A percentile compares a stretch with the other conserved stretches of the same genome.
phyloP scores from a whole-genome alignment of 345 rosid species.

The Mercurialis annua region DNA sequence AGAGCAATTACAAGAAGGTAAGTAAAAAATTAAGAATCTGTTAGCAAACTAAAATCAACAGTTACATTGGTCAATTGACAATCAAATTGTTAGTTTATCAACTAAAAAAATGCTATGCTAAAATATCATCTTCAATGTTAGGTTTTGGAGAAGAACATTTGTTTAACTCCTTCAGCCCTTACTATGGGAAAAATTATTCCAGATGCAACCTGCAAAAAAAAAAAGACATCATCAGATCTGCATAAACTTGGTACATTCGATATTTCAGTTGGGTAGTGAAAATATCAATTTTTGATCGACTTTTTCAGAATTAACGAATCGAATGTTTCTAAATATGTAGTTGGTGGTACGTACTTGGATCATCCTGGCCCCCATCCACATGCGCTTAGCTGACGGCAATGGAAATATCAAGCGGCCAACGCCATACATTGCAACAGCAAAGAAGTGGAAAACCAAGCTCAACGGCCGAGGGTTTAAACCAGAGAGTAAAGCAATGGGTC shows the following conservation, averaged over 20 bases:
- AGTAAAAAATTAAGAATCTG: too few relatives aligned
- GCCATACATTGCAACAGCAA: constrained; percentile 45
- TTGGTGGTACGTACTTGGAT: constrained; percentile 9
- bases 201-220: not conserved
- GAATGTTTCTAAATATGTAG: not conserved
- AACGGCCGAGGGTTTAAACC: constrained; percentile 46
- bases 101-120: too few relatives aligned
- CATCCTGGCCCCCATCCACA: constrained; percentile 44
- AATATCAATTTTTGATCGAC: not conserved
- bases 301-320: not conserved
- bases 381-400: constrained; percentile 41
- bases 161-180: constrained; percentile 9
- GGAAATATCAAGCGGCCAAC: constrained; percentile 43
- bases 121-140: too few relatives aligned
- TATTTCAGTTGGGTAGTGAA: not conserved
- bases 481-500: constrained; percentile 44
- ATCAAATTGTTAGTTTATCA: too few relatives aligned
- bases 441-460: constrained; percentile 43
- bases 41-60: too few relatives aligned
- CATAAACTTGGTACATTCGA: not conserved
- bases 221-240: not conserved
- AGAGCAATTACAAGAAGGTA: too few relatives aligned
- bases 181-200: constrained; percentile 5
- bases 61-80: too few relatives aligned
- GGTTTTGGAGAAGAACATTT: not conserved